Conservation (phyloP, 2,329 filamentous ascomycete genomes). For the Pseudopithomyces maydicus region DNA sequence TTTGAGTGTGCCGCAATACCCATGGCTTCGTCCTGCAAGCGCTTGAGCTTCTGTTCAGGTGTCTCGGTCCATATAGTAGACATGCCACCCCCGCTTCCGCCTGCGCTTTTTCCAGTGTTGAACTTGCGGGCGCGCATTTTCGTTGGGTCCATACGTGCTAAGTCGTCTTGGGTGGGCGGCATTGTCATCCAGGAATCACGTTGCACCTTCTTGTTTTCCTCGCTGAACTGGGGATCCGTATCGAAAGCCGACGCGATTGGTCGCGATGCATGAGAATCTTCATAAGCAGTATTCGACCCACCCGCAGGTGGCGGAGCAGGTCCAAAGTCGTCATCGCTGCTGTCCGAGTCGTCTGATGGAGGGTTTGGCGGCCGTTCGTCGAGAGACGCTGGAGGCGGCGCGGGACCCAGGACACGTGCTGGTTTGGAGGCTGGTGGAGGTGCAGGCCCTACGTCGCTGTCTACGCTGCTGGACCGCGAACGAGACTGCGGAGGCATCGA, state of each 20-base stretch:
- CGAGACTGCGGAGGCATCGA: slow-evolving; percentile 53
- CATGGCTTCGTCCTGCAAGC: slow-evolving; percentile 80
- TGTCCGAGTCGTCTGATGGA: slow-evolving; percentile 41
- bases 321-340: slow-evolving; percentile 52
- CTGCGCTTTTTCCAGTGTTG: slow-evolving; percentile 68
- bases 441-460: slow-evolving; percentile 35
- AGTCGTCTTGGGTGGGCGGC: slow-evolving; percentile 55
- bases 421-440: slow-evolving; percentile 51
- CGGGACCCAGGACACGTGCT: slow-evolving; percentile 56
- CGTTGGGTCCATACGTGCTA: slow-evolving; percentile 75
- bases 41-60: slow-evolving; percentile 81
- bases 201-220: slow-evolving; percentile 55
- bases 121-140: slow-evolving; percentile 84
- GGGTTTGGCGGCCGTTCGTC: slow-evolving; percentile 52
- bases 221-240: slow-evolving; percentile 33
- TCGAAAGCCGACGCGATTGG: slow-evolving; percentile 37
- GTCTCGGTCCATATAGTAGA: slow-evolving; percentile 86
- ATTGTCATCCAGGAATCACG: slow-evolving; percentile 72
- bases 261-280: slow-evolving; percentile 9
- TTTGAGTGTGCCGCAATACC: slow-evolving; percentile 63
- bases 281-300: slow-evolving; percentile 17
- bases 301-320: slow-evolving; percentile 49
- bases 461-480: slow-evolving; percentile 31
- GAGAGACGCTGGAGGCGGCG: slow-evolving; percentile 57
- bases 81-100: slow-evolving; percentile 51